Base-by-base conservation (phyloP, 2,329 filamentous ascomycete species). In the Colletotrichum siamense region DNA sequence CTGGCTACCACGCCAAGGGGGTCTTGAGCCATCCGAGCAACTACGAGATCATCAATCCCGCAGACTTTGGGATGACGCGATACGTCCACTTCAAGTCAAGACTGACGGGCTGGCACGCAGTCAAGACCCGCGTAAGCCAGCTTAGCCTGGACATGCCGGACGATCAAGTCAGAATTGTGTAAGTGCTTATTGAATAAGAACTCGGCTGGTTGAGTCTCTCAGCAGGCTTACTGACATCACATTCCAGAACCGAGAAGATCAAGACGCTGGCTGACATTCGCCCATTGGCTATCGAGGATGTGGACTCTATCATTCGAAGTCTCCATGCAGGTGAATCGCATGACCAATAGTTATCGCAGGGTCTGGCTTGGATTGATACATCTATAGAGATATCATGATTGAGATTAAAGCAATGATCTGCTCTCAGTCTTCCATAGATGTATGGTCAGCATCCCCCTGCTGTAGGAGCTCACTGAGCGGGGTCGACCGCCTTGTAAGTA, bases 91-190 rank as follows among this genome's bases (percentile, higher is more conserved):
- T 98, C 82, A 93, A 94, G 3, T 95, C 92, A 62, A 90, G 95
- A 77, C 85, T 98, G 80, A 98, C 95, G 5, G 96, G 96, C 81
- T 98, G 95, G 96, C 98, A 98, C 83, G 96, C 96, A 61, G 95
- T 98, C 89, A 98, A 98, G 92, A 94, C 92, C 71, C 92, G 96
- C 87, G 94, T 94, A 22, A 92, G 94, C 81, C 96, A 98, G 87
- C 92, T 98, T 73, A 94, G 94, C 78, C 89, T 98, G 64, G 86
- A 89, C 68, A 93, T 96, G 93, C 94, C 92, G 8, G 94, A 96
- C 81, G 91, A 90, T 12, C 92, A 96, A 84, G 91, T 93, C 89
- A 96, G 96, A 91, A 88, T 92, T 73, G 82, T 85, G 62, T 49
- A 49, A 49, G 62, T 28, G 1, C 39, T n/a, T 1, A 0, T 22